Conservation (phyloP, 805 yeast genomes). For the Kodamaea neixiangensis region DNA sequence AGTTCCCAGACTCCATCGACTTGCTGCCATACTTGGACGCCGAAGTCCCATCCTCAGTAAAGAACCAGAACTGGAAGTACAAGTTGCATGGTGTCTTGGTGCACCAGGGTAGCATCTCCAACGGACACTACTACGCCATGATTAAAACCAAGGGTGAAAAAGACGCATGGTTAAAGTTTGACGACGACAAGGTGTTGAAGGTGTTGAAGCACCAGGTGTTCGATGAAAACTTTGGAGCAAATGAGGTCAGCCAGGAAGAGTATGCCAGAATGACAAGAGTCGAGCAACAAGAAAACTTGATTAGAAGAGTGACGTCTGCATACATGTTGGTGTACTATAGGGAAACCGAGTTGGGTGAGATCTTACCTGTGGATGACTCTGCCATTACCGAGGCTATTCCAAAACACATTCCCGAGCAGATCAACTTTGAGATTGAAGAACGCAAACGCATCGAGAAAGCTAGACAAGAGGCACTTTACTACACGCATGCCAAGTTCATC, state of each 20-base stretch:
- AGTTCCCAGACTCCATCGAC: constrained; percentile 82
- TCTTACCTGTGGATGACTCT: constrained; percentile 61
- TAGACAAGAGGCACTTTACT: constrained; percentile 58
- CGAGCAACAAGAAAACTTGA: constrained; percentile 60
- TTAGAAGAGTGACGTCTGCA: constrained; percentile 88
- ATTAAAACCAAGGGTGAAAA: constrained; percentile 73
- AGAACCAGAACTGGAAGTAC: constrained; percentile 69
- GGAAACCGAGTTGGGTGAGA: constrained; percentile 53
- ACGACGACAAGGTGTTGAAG: constrained; percentile 91
- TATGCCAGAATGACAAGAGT: constrained; percentile 53
- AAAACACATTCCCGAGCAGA: constrained; percentile 61
- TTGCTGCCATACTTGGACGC: constrained; percentile 76
- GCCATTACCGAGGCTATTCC: constrained; percentile 50
- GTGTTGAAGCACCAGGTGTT: constrained; percentile 84
- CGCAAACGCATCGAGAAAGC: constrained; percentile 57
- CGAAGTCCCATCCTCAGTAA: constrained; percentile 40
- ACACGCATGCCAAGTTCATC: constrained; percentile 54
- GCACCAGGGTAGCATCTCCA: constrained; percentile 92
- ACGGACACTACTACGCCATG: constrained; percentile 96
- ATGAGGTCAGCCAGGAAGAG: constrained; percentile 51
- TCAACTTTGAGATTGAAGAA: constrained; percentile 63
- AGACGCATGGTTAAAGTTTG: constrained; percentile 82
- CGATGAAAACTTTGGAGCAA: constrained; percentile 90
- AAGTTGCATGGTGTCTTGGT: constrained; percentile 91
- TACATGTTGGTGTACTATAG: constrained; percentile 95